phyloP scores from a whole-genome alignment of 2,329 filamentous ascomycete species.

The Magnaporthiopsis rhizophila region DNA sequence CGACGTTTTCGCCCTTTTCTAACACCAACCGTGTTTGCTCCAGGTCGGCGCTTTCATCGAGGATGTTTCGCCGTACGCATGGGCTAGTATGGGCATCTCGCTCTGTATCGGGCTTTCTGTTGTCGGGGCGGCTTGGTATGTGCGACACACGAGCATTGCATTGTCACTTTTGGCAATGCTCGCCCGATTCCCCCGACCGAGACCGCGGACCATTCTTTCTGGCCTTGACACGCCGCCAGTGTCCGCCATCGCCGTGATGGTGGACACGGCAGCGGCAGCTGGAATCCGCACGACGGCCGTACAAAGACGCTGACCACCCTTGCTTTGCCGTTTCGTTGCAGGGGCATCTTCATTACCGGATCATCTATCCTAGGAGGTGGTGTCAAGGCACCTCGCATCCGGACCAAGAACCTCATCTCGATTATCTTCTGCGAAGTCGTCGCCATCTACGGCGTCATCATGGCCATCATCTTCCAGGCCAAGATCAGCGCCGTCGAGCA shows the following conservation, averaged over 20 bases:
- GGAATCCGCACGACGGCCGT: not conserved
- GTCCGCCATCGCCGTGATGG: not conserved
- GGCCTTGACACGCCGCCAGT: not conserved
- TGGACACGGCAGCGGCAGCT: not conserved
- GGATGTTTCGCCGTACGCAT: conserved; percentile 86
- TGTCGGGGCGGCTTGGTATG: conserved; percentile 92
- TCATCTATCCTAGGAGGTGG: conserved; percentile 95
- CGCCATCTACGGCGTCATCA: conserved; percentile 99
- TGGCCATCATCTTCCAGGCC: conserved; percentile 95
- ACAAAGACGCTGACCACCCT: not conserved
- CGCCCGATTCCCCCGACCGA: not conserved
- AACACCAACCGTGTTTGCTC: conserved; percentile 27
- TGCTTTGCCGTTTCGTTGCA: conserved; percentile 27
- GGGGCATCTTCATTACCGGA: conserved; percentile 98
- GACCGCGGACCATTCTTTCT: no score
- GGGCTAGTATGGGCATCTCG: conserved; percentile 83
- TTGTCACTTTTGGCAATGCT: not conserved
- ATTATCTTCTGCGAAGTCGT: conserved; percentile 99
- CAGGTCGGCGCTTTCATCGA: conserved; percentile 87
- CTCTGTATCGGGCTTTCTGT: conserved; percentile 95
- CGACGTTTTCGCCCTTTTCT: conserved; percentile 16
- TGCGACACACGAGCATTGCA: conserved; percentile 7
- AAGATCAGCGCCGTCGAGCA: conserved; percentile 64
- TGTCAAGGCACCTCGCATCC: conserved; percentile 93
- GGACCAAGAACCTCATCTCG: conserved; percentile 98